These are phyloP conservation scores for Telfairia occidentalis DNA, from an alignment of 331 rosid species.

Conservation along the genomic window DNA sequence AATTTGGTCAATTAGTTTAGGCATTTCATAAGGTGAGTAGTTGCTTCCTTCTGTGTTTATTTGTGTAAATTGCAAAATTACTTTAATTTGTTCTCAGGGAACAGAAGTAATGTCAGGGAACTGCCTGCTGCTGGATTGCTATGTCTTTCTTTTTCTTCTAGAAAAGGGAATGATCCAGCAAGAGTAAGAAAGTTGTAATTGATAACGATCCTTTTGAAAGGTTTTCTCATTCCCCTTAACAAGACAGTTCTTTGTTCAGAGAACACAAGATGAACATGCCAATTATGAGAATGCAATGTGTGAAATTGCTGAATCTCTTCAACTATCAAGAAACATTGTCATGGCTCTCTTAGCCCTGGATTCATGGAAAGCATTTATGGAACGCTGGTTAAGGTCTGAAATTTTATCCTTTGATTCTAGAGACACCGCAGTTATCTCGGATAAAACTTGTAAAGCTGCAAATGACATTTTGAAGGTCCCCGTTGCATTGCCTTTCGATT, in stretches of 20 bases:
- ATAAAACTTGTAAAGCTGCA: slow-evolving; percentile 66
- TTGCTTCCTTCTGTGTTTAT: background rate
- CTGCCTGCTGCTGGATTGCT: slow-evolving; percentile 83
- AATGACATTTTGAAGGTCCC: slow-evolving; percentile 65
- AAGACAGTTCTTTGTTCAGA: slow-evolving; percentile 34
- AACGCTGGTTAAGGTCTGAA: slow-evolving; percentile 73
- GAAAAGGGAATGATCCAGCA: slow-evolving; percentile 38
- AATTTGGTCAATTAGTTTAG: background rate
- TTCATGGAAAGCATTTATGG: slow-evolving; percentile 82
- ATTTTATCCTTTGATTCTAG: slow-evolving; percentile 35
- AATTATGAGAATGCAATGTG: slow-evolving; percentile 55
- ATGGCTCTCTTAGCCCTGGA: slow-evolving; percentile 69
- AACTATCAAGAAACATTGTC: slow-evolving; percentile 75
- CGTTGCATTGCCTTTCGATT: slow-evolving; percentile 10
- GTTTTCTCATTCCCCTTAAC: slow-evolving; percentile 13
- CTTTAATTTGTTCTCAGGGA: slow-evolving; percentile 35
- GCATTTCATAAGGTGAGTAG: background rate
- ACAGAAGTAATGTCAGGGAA: slow-evolving; percentile 38
- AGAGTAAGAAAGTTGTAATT: slow-evolving; percentile 39
- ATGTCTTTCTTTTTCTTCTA: slow-evolving; percentile 60
- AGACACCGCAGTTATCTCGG: slow-evolving; percentile 38
- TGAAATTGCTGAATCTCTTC: slow-evolving; percentile 74
- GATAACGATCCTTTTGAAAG: slow-evolving; percentile 5
- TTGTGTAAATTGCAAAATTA: slow-evolving; percentile 3
- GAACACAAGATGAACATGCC: slow-evolving; percentile 46